Evolutionary conservation across 192 early-diverging fungal genomes (phyloP).

Genomic region (Mortierella alpina): DNA sequence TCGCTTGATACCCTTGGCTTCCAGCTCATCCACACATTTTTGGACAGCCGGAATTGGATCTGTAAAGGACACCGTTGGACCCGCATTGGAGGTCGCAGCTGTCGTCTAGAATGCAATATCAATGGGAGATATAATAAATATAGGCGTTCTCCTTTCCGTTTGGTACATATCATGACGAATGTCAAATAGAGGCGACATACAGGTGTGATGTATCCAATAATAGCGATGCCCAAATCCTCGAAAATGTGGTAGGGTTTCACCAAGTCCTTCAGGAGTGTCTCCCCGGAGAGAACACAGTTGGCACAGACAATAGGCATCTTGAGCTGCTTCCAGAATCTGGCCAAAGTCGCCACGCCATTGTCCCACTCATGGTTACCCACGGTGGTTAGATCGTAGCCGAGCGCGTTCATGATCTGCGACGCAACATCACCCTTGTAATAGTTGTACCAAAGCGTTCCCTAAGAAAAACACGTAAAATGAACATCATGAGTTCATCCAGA

Average conservation of each 20-base stretch:
- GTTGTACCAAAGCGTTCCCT: slow-evolving; percentile 69
- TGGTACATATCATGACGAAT: not conserved
- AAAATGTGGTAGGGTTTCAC: slow-evolving; percentile 73
- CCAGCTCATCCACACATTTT: slow-evolving; percentile 66
- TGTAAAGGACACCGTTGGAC: slow-evolving; percentile 55
- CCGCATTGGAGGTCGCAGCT: slow-evolving; percentile 59
- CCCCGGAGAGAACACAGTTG: slow-evolving; percentile 63
- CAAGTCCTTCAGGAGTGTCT: slow-evolving; percentile 39
- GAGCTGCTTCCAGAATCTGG: slow-evolving; percentile 57
- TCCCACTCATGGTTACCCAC: slow-evolving; percentile 76
- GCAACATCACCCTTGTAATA: slow-evolving; percentile 64
- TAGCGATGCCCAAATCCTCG: slow-evolving; percentile 65
- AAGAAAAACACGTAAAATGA: not conserved
- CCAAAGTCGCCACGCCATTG: slow-evolving; percentile 59
- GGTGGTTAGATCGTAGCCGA: slow-evolving; percentile 63
- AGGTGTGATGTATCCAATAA: slow-evolving; percentile 70
- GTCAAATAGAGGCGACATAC: not conserved
- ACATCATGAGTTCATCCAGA: not conserved
- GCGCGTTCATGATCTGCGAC: slow-evolving; percentile 67
- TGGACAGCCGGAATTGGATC: slow-evolving; percentile 67
- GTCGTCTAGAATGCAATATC: slow-evolving; percentile 41
- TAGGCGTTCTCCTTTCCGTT: not conserved
- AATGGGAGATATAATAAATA: not conserved
- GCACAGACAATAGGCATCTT: slow-evolving; percentile 67
- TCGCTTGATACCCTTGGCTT: slow-evolving; percentile 63